These are phyloP conservation scores for Xerocomus amazonicus DNA, from an alignment of 1,284 basidiomycete genomes.

Conservation along the genomic window DNA sequence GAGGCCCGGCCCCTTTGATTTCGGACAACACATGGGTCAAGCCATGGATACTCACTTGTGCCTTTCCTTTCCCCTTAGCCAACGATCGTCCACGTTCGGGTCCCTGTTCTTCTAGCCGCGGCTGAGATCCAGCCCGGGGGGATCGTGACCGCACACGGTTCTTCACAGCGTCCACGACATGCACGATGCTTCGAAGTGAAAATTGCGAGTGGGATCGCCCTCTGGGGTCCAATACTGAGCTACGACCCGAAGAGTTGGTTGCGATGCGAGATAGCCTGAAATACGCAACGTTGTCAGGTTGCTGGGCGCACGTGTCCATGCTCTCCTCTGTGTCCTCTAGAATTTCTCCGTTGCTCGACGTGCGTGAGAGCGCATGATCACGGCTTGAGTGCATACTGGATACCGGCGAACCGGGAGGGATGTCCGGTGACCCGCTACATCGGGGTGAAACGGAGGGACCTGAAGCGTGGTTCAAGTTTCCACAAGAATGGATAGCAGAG, in stretches of 20 bases:
- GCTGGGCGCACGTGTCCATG: neutral
- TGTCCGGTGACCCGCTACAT: slow-evolving; percentile 3
- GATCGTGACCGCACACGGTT: slow-evolving; percentile 43
- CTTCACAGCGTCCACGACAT: slow-evolving; percentile 39
- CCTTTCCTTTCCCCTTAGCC: slow-evolving; percentile 20
- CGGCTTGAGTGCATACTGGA: slow-evolving; percentile 20
- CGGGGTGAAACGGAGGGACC: slow-evolving; percentile 8
- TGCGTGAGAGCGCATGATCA: slow-evolving; percentile 28
- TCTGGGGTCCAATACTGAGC: slow-evolving; percentile 16
- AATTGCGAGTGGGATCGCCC: slow-evolving; percentile 38
- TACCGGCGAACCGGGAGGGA: slow-evolving; percentile 16
- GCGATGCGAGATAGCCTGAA: slow-evolving; percentile 18
- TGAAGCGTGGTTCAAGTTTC: slow-evolving; percentile 8
- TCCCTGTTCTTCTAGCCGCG: slow-evolving; percentile 15
- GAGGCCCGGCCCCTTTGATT: slow-evolving; percentile 4
- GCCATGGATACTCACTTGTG: neutral
- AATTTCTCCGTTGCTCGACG: slow-evolving; percentile 38
- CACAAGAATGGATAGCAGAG: neutral
- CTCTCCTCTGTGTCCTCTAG: slow-evolving; percentile 28
- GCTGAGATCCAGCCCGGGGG: slow-evolving; percentile 21
- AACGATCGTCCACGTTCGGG: slow-evolving; percentile 23
- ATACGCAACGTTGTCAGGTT: slow-evolving; percentile 7
- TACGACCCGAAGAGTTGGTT: slow-evolving; percentile 16
- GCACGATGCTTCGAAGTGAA: slow-evolving; percentile 36
- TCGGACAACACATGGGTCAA: neutral